phyloP scores from a whole-genome alignment of 495 filamentous ascomycete genomes.

The Chlorociboria aeruginascens region DNA sequence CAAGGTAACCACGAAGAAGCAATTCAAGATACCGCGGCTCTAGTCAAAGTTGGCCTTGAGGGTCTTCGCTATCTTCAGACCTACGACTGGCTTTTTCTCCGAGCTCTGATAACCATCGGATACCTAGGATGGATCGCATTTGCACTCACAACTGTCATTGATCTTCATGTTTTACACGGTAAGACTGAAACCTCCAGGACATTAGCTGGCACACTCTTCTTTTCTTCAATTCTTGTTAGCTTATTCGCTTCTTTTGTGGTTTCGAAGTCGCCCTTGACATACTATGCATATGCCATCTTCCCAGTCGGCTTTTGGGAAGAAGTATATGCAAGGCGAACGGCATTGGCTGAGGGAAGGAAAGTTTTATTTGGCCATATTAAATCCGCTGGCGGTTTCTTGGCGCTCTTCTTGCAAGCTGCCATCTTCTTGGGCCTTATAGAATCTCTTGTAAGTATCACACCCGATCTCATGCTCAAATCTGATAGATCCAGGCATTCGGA shows the following conservation, averaged over 20 bases:
- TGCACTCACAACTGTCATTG: conserved; percentile 81
- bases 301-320: conserved; percentile 96
- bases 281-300: conserved; percentile 89
- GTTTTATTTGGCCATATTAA: conserved; percentile 57
- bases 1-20: conserved; percentile 55
- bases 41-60: conserved; percentile 67
- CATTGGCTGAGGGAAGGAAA: conserved; percentile 53
- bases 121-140: conserved; percentile 97
- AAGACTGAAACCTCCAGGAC: conserved; percentile 54
- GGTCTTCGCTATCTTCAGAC: conserved; percentile 93
- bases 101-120: conserved; percentile 83
- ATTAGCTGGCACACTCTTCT: conserved; percentile 45
- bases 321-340: conserved; percentile 66
- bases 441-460: conserved; percentile 53
- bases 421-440: conserved; percentile 64
- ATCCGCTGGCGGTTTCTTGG: conserved; percentile 39
- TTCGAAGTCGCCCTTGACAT: conserved; percentile 69
- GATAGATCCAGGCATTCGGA: conserved; percentile 39
- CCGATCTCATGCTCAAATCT: background rate
- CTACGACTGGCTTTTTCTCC: conserved; percentile 91
- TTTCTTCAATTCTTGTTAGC: conserved; percentile 60
- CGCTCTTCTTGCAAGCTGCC: conserved; percentile 48
- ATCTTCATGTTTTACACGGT: conserved; percentile 77
- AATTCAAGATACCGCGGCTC: conserved; percentile 58
- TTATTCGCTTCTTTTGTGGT: conserved; percentile 70